A percentile compares a stretch with the other conserved stretches of the same genome.
These are phyloP conservation scores for Candida ulmi DNA, from an alignment of 805 yeast genomes.

Conservation along the genomic window DNA sequence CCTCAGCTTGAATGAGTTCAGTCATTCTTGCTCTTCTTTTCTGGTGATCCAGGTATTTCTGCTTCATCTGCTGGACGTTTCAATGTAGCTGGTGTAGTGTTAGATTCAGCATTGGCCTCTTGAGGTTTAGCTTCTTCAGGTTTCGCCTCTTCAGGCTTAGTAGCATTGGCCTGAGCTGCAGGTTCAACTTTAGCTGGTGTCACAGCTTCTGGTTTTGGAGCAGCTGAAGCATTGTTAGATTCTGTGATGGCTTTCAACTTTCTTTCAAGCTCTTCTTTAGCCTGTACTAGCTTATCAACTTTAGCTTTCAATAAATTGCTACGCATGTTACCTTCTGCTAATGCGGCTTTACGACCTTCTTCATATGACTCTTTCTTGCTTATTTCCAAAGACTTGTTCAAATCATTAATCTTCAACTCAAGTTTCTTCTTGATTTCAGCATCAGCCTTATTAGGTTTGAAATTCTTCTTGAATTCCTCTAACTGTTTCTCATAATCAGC, in stretches of 20 bases:
- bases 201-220: background rate
- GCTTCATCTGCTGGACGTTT: constrained; percentile 21
- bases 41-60: constrained; percentile 25
- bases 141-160: constrained; percentile 3
- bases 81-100: too few relatives aligned
- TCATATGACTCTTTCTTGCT: constrained; percentile 13
- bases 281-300: constrained; percentile 29
- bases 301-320: constrained; percentile 37
- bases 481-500: constrained; percentile 24
- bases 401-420: constrained; percentile 24
- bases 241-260: constrained; percentile 12
- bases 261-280: constrained; percentile 31
- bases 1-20: too few relatives aligned
- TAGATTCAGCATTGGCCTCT: constrained; percentile 5
- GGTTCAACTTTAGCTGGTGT: background rate
- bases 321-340: constrained; percentile 31
- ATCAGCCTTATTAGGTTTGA: constrained; percentile 2
- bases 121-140: constrained; percentile 2
- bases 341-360: constrained; percentile 21
- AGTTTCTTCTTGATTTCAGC: constrained; percentile 19
- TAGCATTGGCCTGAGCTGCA: background rate
- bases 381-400: constrained; percentile 25
- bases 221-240: background rate
- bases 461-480: constrained; percentile 22
- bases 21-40: constrained; percentile 18